A percentile compares a stretch with the other conserved stretches of the same genome.
Conservation (phyloP, 306 rosid genomes). For the Trichosanthes cucumerina region DNA sequence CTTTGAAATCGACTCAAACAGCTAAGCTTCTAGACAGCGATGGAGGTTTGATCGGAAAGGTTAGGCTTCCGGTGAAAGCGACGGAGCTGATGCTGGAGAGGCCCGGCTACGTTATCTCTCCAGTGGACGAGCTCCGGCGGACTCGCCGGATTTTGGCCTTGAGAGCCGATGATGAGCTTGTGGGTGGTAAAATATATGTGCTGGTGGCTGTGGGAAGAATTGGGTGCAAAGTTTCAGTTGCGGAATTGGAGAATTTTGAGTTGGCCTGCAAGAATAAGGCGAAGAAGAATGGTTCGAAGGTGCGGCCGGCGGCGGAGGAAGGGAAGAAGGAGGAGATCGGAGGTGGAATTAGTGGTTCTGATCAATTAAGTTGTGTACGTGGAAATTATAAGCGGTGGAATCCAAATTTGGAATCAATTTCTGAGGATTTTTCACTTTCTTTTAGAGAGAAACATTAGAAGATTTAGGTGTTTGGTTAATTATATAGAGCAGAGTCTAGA, state of each 20-base stretch:
- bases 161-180: slow-evolving; percentile 44
- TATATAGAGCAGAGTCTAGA: neutral
- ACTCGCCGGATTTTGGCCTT: slow-evolving; percentile 36
- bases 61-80: slow-evolving; percentile 30
- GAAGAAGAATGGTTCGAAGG: slow-evolving; percentile 25
- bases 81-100: slow-evolving; percentile 61
- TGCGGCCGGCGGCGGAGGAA: slow-evolving; percentile 21
- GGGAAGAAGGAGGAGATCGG: neutral
- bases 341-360: neutral
- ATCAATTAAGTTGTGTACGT: neutral
- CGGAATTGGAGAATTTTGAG: slow-evolving; percentile 31
- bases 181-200: slow-evolving; percentile 34
- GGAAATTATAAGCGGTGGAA: slow-evolving; percentile 34
- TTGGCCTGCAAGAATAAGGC: slow-evolving; percentile 7
- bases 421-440: slow-evolving; percentile 11
- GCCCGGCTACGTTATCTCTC: slow-evolving; percentile 44
- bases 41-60: slow-evolving; percentile 24
- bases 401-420: slow-evolving; percentile 48
- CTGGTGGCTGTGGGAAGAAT: slow-evolving; percentile 29
- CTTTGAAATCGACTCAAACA: neutral
- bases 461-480: neutral
- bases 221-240: slow-evolving; percentile 26
- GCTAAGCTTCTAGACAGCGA: slow-evolving; percentile 29
- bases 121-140: slow-evolving; percentile 25
- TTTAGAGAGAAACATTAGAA: neutral